These are phyloP conservation scores for Colletotrichum camelliae DNA, from an alignment of 2,329 filamentous ascomycete genomes.

Conservation along the genomic window DNA sequence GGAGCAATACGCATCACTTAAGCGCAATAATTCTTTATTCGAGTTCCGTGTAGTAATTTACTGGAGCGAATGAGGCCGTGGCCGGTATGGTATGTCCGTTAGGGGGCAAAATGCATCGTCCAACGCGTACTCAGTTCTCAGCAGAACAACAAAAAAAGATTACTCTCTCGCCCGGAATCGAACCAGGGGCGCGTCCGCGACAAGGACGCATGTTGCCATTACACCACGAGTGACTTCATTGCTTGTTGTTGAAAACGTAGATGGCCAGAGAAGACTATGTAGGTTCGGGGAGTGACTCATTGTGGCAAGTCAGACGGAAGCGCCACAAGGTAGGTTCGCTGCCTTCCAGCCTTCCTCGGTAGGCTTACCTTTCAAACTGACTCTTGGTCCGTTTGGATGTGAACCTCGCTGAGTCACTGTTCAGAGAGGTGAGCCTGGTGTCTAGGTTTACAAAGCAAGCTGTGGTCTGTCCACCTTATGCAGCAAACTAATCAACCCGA, in stretches of 20 bases:
- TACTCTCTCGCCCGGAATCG: background rate
- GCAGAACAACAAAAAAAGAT: background rate
- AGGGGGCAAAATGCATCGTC: background rate
- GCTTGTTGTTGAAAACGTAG: background rate
- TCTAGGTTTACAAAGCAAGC: no score
- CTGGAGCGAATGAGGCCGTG: rapidly evolving
- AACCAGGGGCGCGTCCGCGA: background rate
- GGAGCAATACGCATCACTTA: background rate
- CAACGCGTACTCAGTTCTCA: background rate
- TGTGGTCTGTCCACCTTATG: no score
- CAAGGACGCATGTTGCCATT: background rate
- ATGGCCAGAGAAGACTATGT: background rate
- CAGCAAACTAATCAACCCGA: no score
- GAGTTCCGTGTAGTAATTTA: no score
- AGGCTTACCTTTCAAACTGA: background rate
- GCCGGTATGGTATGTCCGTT: background rate
- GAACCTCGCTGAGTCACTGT: background rate
- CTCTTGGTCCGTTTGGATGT: background rate
- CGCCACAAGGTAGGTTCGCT: background rate
- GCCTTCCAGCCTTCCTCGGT: background rate
- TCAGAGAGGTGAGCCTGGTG: background rate
- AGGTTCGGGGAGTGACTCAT: background rate
- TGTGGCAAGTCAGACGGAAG: background rate
- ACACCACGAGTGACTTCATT: background rate
- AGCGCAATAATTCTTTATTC: background rate